Evolutionary conservation across 345 rosid species (phyloP).

Genomic region (Hypericum androsaemum): DNA sequence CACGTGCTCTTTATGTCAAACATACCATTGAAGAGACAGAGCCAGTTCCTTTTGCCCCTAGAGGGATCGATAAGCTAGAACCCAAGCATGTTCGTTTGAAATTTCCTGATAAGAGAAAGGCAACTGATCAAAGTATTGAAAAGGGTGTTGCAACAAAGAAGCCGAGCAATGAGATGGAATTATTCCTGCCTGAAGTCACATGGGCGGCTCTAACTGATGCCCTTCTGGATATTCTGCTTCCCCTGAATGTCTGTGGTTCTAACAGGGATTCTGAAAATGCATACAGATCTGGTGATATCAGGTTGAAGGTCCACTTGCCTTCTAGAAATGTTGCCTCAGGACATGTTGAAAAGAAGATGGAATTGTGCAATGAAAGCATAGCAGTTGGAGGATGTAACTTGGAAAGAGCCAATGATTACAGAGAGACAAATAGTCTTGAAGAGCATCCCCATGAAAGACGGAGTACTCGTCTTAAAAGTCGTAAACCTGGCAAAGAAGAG

Average conservation of each 20-base stretch:
- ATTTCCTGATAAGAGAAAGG: conserved; percentile 81
- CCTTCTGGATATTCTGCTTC: conserved; percentile 60
- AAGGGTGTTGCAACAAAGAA: conserved; percentile 42
- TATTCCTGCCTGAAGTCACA: conserved; percentile 54
- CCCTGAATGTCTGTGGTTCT: conserved; percentile 30
- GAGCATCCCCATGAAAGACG: conserved; percentile 95
- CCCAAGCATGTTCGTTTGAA: conserved; percentile 76
- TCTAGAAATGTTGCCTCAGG: conserved; percentile 30
- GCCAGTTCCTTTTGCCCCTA: conserved; percentile 70
- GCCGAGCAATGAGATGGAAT: conserved; percentile 43
- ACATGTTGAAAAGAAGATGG: conserved; percentile 32
- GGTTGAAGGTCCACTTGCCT: conserved; percentile 42
- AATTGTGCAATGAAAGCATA: conserved; percentile 28
- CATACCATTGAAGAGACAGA: conserved; percentile 65
- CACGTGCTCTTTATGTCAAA: conserved; percentile 87
- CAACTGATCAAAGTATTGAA: conserved; percentile 39
- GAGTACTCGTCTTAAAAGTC: conserved; percentile 94
- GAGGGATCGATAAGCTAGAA: conserved; percentile 89
- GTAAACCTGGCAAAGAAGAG: conserved; percentile 89
- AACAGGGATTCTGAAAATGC: conserved; percentile 20
- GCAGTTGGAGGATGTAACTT: conserved; percentile 34
- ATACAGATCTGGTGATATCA: conserved; percentile 63
- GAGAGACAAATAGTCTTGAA: conserved; percentile 37
- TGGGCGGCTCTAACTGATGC: conserved; percentile 57
- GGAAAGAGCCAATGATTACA: conserved; percentile 46